Evolutionary conservation across 768 basidiomycete species (phyloP), one percentile per base, ranked within the genome.

Genomic region (Macrolepiota albuminosa): DNA sequence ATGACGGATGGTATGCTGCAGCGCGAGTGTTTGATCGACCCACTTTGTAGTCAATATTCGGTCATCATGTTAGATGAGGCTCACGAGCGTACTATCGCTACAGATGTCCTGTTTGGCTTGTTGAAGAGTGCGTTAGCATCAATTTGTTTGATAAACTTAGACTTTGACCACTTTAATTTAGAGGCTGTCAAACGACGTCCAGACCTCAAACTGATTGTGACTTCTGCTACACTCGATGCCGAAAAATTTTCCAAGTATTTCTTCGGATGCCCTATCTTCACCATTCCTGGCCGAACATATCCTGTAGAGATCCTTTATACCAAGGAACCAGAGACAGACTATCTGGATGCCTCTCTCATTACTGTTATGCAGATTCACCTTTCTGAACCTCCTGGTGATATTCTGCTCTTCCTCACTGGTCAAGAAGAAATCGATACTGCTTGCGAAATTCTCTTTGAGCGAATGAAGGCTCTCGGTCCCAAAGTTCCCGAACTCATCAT

Each of bases 1-100:
- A 98, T 99, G 97, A 99, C 97, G 68, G 97, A 98, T 70, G 97
- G 97, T 78, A 98, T 99, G 94, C 82, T 99, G 29, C 93, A 98
- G 69, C 85, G 97, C 75, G 97, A 99, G 79, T 93, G 90, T 64
- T 78, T 99, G 56, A 91, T 98, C 69, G 97, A 99, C 69, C 96
- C 96, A 6, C 86, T 97, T 61, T 88, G 94, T 71, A 91, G 87
- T 61, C 83, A 86, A 50, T 99, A 99, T 71, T 93, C 93, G 2
- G 93, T 98, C 56, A 78, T 99, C 73, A 99, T 99, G 91, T 80
- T 99, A 71, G 97, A 99, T 71, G 97, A 99, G 76, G 97, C 97
- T 11, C 97, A 99, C 74, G 97, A 99, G 73, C 85, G 97, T 54
- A 98, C 95, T 1, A 98, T 99, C 65, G 86, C 94, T n/a, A 99